Percentiles rank a stretch among this genome's conserved stretches.
phyloP scores from a whole-genome alignment of 352 stramenopile genomes.

The Halophytophthora polymorphica region DNA sequence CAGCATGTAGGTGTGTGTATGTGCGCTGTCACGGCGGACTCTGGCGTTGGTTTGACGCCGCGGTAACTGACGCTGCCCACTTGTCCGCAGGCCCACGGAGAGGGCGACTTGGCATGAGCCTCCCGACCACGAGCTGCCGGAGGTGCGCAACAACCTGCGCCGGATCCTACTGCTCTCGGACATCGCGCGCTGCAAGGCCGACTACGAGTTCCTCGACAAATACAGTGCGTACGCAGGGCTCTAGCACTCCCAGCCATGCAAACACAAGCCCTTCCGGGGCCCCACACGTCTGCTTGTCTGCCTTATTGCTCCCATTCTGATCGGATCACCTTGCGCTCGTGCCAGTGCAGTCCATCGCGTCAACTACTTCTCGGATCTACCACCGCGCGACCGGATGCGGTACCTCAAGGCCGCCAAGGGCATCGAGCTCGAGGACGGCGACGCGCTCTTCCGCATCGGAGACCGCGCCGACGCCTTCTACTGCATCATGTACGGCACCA shows the following conservation, averaged over 20 bases:
- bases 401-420: conserved; percentile 67
- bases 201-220: conserved; percentile 70
- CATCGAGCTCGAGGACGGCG: conserved; percentile 57
- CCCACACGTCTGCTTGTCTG: not conserved
- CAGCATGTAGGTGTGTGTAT: not conserved
- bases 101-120: conserved; percentile 18
- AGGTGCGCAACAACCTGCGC: conserved; percentile 40
- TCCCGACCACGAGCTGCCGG: conserved; percentile 29
- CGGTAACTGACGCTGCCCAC: conserved; percentile 3
- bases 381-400: conserved; percentile 42
- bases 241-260: not conserved
- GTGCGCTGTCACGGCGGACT: not conserved
- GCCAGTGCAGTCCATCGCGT: conserved; percentile 41
- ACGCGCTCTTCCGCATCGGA: conserved; percentile 67
- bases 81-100: conserved; percentile 21
- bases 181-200: conserved; percentile 32
- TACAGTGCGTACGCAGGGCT: conserved; percentile 32
- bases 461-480: conserved; percentile 73
- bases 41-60: not conserved
- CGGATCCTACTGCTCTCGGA: conserved; percentile 47
- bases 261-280: not conserved
- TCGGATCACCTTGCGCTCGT: not conserved
- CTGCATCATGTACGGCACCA: conserved; percentile 69
- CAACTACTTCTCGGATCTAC: conserved; percentile 64
- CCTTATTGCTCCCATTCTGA: not conserved